Base-by-base conservation (phyloP, 1,139 yeast genomes). In the Blastobotrys buckinghamii region DNA sequence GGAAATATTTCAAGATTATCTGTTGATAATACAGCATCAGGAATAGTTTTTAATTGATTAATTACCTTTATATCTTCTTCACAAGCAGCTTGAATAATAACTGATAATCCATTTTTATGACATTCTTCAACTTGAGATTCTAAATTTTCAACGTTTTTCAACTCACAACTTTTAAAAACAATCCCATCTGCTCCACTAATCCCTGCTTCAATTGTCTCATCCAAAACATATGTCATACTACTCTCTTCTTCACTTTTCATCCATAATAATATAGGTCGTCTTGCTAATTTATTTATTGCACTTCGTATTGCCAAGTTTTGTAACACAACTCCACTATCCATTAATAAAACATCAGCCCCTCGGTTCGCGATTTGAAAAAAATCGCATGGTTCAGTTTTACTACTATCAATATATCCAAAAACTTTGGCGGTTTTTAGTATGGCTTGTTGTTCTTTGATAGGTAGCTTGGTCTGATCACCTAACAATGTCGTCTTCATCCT, bases 381-480 rank as follows among this genome's bases (percentile, higher is more conserved):
- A 36, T 59, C 62, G 16, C 51, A 50, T 13, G 60, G 56, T n/a
- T 57, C 62, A n/a, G 61, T 59, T 48, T 57, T 60, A 27, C 56
- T 44, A 34, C 52, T 58, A 39, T 57, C 58, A 26, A 59, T 45
- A 16, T 52, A 49, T 15, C 57, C 62, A 20, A 54, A 49, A 9
- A 56, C 48, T 12, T 47, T 50, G 15, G 62, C 61, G 16, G 42
- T 47, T 10, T 42, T 33, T 20, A 57, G 52, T 8, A 53, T 42
- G 13, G 42, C 30, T 35, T 47, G 43, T 49, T 59, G 61, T 45
- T 57, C 54, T 3, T 40, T 47, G 19, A 54, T 35, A 6, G 59
- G 50, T 39, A 43, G 27, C 36, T 50, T 47, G 42, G 47, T 47
- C 36, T 50, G 53, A 40, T 50, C 53, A 13, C 45, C 53, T 20